Percentiles rank a stretch among this genome's conserved stretches.
These are phyloP conservation scores for Combretum micranthum DNA, from an alignment of 345 rosid species.

Conservation along the genomic window DNA sequence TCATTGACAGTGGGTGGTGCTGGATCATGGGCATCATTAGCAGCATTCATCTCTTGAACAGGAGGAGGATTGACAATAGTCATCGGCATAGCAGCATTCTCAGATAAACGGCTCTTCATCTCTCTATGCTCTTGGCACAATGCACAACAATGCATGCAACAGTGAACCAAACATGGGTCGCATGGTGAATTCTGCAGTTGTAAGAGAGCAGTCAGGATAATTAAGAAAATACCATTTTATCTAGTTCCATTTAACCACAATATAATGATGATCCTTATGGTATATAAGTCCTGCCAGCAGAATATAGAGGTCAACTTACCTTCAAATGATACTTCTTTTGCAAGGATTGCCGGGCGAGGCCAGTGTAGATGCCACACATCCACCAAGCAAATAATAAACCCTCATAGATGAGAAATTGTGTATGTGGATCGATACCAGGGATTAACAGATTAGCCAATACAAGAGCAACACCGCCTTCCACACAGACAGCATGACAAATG, in stretches of 20 bases:
- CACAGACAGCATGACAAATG: constrained; percentile 68
- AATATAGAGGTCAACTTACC: constrained; percentile 30
- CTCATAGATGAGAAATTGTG: constrained; percentile 78
- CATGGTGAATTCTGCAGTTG: constrained; percentile 78
- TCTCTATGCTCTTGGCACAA: constrained; percentile 82
- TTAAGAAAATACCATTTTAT: neutral
- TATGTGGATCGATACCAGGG: constrained; percentile 71
- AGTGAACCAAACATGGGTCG: constrained; percentile 72
- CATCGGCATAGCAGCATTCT: constrained; percentile 78
- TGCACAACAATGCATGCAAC: constrained; percentile 70
- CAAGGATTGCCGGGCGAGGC: constrained; percentile 65
- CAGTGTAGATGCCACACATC: constrained; percentile 98
- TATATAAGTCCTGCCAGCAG: too few species aligned
- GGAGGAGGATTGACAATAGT: constrained; percentile 86
- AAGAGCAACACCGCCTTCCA: constrained; percentile 79
- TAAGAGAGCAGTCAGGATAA: constrained; percentile 2
- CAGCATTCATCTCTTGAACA: constrained; percentile 74
- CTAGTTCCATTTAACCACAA: too few species aligned
- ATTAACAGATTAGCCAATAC: constrained; percentile 59
- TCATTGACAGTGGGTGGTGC: constrained; percentile 32
- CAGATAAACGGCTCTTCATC: constrained; percentile 74
- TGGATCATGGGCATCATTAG: constrained; percentile 28
- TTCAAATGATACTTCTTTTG: constrained; percentile 88
- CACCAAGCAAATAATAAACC: constrained; percentile 94
- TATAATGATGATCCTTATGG: too few species aligned